These are phyloP conservation scores for Tetrastigma voinierianum DNA, from an alignment of 164 flowering plant genomes.

Conservation along the genomic window DNA sequence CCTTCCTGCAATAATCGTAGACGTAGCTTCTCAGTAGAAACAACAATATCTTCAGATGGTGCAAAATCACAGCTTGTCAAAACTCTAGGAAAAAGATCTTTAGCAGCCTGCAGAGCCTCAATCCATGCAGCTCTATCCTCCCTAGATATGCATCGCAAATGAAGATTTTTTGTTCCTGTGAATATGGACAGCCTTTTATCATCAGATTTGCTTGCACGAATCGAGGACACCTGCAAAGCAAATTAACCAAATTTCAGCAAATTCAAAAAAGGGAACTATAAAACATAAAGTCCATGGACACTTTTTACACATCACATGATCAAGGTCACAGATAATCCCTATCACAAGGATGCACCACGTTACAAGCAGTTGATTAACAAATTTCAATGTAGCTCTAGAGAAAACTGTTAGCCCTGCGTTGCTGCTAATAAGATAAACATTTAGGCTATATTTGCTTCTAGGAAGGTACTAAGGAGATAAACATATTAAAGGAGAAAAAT, in stretches of 20 bases:
- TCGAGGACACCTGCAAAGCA: conserved; percentile 80
- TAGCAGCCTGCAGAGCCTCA: conserved; percentile 77
- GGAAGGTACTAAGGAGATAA: too few relatives aligned
- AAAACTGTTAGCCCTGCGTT: too few relatives aligned
- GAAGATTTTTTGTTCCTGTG: conserved; percentile 96
- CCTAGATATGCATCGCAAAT: conserved; percentile 75
- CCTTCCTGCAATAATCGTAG: conserved; percentile 70
- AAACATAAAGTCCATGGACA: too few relatives aligned
- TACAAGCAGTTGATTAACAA: too few relatives aligned
- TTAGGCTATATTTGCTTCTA: too few relatives aligned
- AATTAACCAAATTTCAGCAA: conserved; percentile 13
- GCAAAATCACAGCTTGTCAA: conserved; percentile 66
- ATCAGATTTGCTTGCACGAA: conserved; percentile 94
- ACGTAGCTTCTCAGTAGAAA: conserved; percentile 87
- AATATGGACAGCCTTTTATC: conserved; percentile 91
- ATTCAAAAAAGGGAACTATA: not conserved
- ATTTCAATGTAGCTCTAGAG: too few relatives aligned
- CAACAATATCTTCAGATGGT: conserved; percentile 62
- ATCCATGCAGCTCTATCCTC: conserved; percentile 90
- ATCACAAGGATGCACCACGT: too few relatives aligned
- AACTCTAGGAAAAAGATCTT: conserved; percentile 81
- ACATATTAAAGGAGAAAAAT: too few relatives aligned
- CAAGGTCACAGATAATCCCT: too few relatives aligned
- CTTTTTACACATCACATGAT: too few relatives aligned
- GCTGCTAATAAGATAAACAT: too few relatives aligned